Percentiles rank a stretch among this genome's conserved stretches.
Conservation (phyloP, 2,329 filamentous ascomycete species). For the Fusarium pseudocircinatum region DNA sequence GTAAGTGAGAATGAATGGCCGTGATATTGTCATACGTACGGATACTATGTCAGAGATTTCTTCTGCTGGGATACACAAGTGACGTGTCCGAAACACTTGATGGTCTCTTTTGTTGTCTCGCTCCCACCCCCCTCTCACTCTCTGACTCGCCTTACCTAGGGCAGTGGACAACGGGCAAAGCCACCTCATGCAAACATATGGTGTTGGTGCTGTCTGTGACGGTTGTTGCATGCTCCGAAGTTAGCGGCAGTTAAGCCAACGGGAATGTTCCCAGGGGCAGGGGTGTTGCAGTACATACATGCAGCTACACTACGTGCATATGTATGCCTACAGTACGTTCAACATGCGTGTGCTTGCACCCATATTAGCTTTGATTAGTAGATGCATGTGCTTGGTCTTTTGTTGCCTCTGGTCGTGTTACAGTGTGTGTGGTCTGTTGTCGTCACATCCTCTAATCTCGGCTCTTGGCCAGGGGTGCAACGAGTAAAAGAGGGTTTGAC, state of each 20-base stretch:
- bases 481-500: conserved; percentile 4
- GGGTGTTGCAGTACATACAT: background rate
- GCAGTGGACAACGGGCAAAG: conserved; percentile 1
- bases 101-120: background rate
- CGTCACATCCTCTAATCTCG: conserved; percentile 38
- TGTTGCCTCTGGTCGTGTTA: conserved; percentile 13
- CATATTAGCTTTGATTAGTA: background rate
- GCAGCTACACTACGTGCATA: conserved; percentile 2
- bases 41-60: background rate
- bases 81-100: conserved; percentile 11
- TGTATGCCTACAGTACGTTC: background rate
- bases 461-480: conserved; percentile 13
- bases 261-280: conserved; percentile 4
- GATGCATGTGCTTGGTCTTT: conserved; percentile 14
- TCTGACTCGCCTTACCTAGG: background rate
- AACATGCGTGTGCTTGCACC: background rate
- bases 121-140: background rate
- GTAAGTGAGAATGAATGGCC: background rate
- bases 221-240: conserved; percentile 24
- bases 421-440: conserved; percentile 8
- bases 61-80: background rate
- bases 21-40: background rate
- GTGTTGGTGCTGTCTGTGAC: conserved; percentile 32
- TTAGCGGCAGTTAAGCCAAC: conserved; percentile 31
- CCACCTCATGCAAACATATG: conserved; percentile 25